These are phyloP conservation scores for Phyllosticta capitalensis DNA, from an alignment of 2,329 filamentous ascomycete species.

Conservation along the genomic window DNA sequence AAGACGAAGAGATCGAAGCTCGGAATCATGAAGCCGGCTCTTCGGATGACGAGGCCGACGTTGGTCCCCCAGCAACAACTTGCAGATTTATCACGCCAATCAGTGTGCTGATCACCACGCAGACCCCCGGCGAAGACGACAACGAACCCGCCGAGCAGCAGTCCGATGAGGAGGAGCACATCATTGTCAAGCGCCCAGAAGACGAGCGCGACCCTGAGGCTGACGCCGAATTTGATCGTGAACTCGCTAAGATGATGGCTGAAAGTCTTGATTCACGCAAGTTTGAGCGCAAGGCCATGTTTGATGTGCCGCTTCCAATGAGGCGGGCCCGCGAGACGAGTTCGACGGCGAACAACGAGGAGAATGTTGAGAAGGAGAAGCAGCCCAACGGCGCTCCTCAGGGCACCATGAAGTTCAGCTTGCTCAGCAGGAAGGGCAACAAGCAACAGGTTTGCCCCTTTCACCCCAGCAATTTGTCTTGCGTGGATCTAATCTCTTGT, in stretches of 20 bases:
- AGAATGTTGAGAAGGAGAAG: constrained; percentile 33
- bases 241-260: constrained; percentile 97
- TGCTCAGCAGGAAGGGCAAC: constrained; percentile 93
- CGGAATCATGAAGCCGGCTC: constrained; percentile 15
- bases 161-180: constrained; percentile 66
- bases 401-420: constrained; percentile 88
- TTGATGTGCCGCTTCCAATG: constrained; percentile 96
- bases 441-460: constrained; percentile 68
- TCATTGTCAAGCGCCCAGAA: constrained; percentile 83
- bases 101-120: constrained; percentile 21
- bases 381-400: constrained; percentile 24
- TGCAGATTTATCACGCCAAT: background rate
- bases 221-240: constrained; percentile 94
- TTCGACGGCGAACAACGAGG: constrained; percentile 31
- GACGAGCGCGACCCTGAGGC: constrained; percentile 86
- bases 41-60: constrained; percentile 47
- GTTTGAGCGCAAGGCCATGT: constrained; percentile 86
- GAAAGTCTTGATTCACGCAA: constrained; percentile 94
- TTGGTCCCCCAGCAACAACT: constrained; percentile 21
- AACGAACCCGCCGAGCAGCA: constrained; percentile 29
- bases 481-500: constrained; percentile 8
- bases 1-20: constrained; percentile 18
- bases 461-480: constrained; percentile 13
- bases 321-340: constrained; percentile 54
- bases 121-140: constrained; percentile 32